Evolutionary conservation across 2,329 filamentous ascomycete genomes (phyloP), one percentile per base, ranked within the genome.

Genomic region (Neofusicoccum laricinum): DNA sequence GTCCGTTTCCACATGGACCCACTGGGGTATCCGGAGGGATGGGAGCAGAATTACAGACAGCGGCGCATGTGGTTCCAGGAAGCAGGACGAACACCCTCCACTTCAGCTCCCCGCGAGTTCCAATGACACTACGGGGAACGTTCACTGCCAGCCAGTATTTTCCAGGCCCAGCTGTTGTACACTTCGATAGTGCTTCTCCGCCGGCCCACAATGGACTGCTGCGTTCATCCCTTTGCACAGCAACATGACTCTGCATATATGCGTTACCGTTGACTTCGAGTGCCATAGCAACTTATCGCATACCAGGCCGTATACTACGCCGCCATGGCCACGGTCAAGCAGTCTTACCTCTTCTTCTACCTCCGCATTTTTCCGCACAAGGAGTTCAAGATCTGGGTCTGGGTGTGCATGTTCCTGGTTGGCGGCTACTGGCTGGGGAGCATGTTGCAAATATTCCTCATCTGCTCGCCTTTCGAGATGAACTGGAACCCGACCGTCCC

Each of bases 381-480:
- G 15, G n/a, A 49, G 12, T 64, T 64, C 25, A 51, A 41, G 12
- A 7, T 36, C n/a, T 49, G 43, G 61, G 57, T 48, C 6, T 51
- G 55, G 25, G 46, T 34, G 2, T 67, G 64, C 61, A 61, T 64
- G 59, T 38, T 45, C 21, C 34, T 64, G 11, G 40, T 64, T 32
- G 21, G 32, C 43, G 53, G 45, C 15, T 67, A 64, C 48, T 66
- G 66, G 64, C 8, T 43, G 6, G 61, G 53, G 1, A 58, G 61
- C 49, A 66, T 66, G 61, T 36, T 66, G 34, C 48, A 64, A 32
- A 69, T 72, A 8, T 68, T 72, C 64, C 68, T 78, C 41, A 75
- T 78, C 55, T 80, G 77, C 66, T 70, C 64, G n/a, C 78, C 77
- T 1, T 69, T 79, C 34, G 69, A 72, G 8, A 73, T 72, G 55